Evolutionary conservation across 345 rosid genomes (phyloP), one percentile per base, ranked within the genome.

Genomic region (Barbarea vulgaris): DNA sequence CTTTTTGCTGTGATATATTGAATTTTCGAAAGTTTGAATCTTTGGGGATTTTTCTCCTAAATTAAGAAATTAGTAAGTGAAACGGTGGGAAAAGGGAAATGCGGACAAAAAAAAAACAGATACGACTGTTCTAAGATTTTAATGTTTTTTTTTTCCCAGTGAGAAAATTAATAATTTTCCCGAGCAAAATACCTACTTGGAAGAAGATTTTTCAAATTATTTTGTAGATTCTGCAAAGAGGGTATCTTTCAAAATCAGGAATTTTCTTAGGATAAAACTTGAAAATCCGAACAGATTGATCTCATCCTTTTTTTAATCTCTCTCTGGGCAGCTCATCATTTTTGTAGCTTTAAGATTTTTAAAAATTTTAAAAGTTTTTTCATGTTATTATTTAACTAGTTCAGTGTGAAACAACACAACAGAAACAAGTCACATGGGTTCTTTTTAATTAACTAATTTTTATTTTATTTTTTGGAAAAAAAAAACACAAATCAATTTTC

Each of bases 121-220:
- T 44, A 58, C 54, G 47, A 69, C 61, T 34, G 51, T 67, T 21
- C 28, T 15, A 36, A 53, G 11, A 7, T 22, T 33, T 52, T 14
- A 11, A 21, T 1, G 22, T 22, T 67, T 15, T 1, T 60, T 60
- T 51, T 51, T 67, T 36, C 62, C 25, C n/a, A n/a, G 72, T 36
- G 62, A 67, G 51, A 67, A 67, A 68, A 64, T 15, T 12, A 41
- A 64, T 3, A 48, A 22, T 15, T 67, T 67, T 68, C 73, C 36
- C 7, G 51, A 68, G 61, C 54, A 68, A 68, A 21, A 0, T 2
- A 67, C 61, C 62, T 15, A 67, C 61, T 53, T 67, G 22, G 36
- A 36, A 52, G 48, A 36, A 52, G 24, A 34, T 27, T 15, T 4
- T 52, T 67, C 34, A 10, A 65, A 67, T 17, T n/a, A 9, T 47